Evolutionary conservation across 2,329 filamentous ascomycete genomes (phyloP).

Genomic region (Magnaporthiopsis poae): DNA sequence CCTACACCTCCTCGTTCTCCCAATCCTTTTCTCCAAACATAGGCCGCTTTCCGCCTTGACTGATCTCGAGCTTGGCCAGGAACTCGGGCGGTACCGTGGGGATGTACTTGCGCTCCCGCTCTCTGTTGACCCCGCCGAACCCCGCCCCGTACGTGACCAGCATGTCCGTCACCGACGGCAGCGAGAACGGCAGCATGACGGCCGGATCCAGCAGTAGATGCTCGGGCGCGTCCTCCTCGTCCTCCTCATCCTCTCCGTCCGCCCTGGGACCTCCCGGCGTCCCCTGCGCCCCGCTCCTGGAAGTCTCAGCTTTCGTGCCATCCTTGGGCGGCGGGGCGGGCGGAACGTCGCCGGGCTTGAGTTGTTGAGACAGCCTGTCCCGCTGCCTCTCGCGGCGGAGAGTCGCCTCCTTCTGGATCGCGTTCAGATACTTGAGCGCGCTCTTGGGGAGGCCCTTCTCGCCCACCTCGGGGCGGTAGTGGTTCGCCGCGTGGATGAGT

Average conservation of each 20-base stretch:
- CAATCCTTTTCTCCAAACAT: slow-evolving; percentile 56
- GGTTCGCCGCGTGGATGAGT: slow-evolving; percentile 80
- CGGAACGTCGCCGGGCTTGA: slow-evolving; percentile 22
- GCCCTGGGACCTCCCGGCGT: not conserved
- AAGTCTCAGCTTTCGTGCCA: slow-evolving; percentile 15
- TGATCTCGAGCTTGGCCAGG: slow-evolving; percentile 69
- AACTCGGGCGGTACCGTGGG: slow-evolving; percentile 92
- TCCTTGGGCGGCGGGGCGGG: slow-evolving; percentile 32
- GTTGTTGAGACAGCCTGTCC: slow-evolving; percentile 28
- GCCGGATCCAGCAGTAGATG: slow-evolving; percentile 78
- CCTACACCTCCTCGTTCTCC: slow-evolving; percentile 53
- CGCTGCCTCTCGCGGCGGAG: slow-evolving; percentile 46
- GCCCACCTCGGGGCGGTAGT: slow-evolving; percentile 89
- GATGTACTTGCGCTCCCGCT: slow-evolving; percentile 88
- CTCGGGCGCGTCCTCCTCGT: slow-evolving; percentile 61
- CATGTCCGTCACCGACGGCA: slow-evolving; percentile 96
- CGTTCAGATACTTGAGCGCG: slow-evolving; percentile 74
- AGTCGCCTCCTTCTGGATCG: slow-evolving; percentile 65
- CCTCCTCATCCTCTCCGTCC: slow-evolving; percentile 33
- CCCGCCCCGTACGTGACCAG: slow-evolving; percentile 88
- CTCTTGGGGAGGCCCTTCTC: slow-evolving; percentile 85
- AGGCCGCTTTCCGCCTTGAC: slow-evolving; percentile 35
- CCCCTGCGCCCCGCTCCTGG: slow-evolving; percentile 8
- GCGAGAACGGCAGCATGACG: slow-evolving; percentile 81
- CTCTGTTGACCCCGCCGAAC: slow-evolving; percentile 83